phyloP scores from a whole-genome alignment of 352 stramenopile species.

The Pythium apleroticum region DNA sequence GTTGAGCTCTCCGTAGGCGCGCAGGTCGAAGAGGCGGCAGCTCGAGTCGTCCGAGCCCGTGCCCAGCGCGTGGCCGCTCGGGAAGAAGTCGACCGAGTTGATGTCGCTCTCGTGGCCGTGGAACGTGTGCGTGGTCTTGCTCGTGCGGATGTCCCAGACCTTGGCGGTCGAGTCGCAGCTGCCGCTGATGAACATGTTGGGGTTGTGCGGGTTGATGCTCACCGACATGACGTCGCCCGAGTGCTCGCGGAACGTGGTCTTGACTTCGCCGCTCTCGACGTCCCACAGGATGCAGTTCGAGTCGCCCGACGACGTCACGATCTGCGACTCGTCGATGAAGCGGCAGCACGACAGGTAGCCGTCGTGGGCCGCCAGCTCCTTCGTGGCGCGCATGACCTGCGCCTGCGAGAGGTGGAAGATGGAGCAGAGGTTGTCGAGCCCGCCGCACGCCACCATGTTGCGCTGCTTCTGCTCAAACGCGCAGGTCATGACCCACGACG shows the following conservation, averaged over 20 bases:
- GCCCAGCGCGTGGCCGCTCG: conserved; percentile 93
- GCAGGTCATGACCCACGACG: conserved; percentile 99
- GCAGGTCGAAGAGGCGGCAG: conserved; percentile 97
- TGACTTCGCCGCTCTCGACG: conserved; percentile 92
- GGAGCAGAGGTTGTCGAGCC: conserved; percentile 99
- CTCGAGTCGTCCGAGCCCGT: conserved; percentile 97
- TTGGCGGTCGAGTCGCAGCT: conserved; percentile 97
- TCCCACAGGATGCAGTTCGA: conserved; percentile 99
- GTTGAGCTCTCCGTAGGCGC: conserved; percentile 96
- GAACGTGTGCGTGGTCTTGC: conserved; percentile 96
- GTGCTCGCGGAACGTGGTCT: conserved; percentile 97
- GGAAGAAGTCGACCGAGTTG: conserved; percentile 98
- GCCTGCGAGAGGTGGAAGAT: conserved; percentile 96
- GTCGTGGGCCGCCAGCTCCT: conserved; percentile 97
- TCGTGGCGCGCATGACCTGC: conserved; percentile 88
- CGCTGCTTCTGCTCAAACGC: conserved; percentile 97
- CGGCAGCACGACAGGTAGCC: conserved; percentile 98
- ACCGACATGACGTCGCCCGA: conserved; percentile 97
- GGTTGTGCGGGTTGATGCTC: conserved; percentile 93
- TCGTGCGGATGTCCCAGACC: conserved; percentile 97
- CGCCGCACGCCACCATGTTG: conserved; percentile 97
- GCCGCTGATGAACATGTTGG: conserved; percentile 97
- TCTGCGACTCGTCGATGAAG: conserved; percentile 95
- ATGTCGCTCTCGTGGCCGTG: conserved; percentile 98
- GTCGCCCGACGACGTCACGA: conserved; percentile 95